These are phyloP conservation scores for Nakazawaea peltata DNA, from an alignment of 805 yeast species.

Conservation along the genomic window DNA sequence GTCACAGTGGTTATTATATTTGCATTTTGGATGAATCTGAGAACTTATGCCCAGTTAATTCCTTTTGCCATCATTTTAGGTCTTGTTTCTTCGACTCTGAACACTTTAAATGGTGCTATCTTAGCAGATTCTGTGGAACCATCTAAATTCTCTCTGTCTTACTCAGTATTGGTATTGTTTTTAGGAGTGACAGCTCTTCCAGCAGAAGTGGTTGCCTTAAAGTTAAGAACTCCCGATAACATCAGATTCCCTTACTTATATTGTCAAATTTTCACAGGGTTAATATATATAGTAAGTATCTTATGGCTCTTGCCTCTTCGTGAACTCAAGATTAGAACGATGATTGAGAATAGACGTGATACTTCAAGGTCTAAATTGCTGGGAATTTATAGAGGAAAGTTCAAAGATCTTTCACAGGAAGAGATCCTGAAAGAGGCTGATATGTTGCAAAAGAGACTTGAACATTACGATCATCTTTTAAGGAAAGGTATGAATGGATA, in stretches of 20 bases:
- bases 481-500: conserved; percentile 11
- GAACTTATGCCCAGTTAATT: conserved; percentile 26
- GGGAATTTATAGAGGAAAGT: no score
- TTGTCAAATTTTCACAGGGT: conserved; percentile 32
- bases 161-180: conserved; percentile 25
- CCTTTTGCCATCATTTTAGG: conserved; percentile 31
- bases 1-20: conserved; percentile 28
- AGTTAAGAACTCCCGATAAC: conserved; percentile 24
- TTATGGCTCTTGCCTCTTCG: conserved; percentile 26
- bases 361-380: conserved; percentile 2
- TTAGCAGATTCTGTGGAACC: conserved; percentile 32
- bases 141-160: conserved; percentile 28
- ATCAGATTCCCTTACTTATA: conserved; percentile 22
- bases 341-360: conserved; percentile 12
- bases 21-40: conserved; percentile 35
- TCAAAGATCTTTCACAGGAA: background rate
- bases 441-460: background rate
- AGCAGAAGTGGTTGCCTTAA: conserved; percentile 48
- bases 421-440: conserved; percentile 4
- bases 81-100: conserved; percentile 29
- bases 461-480: conserved; percentile 11
- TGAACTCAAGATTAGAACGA: conserved; percentile 24
- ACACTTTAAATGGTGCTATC: conserved; percentile 15
- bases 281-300: conserved; percentile 21
- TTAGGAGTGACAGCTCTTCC: conserved; percentile 29